These are phyloP conservation scores for Neurospora hispaniola DNA, from an alignment of 495 filamentous ascomycete species.

Conservation along the genomic window DNA sequence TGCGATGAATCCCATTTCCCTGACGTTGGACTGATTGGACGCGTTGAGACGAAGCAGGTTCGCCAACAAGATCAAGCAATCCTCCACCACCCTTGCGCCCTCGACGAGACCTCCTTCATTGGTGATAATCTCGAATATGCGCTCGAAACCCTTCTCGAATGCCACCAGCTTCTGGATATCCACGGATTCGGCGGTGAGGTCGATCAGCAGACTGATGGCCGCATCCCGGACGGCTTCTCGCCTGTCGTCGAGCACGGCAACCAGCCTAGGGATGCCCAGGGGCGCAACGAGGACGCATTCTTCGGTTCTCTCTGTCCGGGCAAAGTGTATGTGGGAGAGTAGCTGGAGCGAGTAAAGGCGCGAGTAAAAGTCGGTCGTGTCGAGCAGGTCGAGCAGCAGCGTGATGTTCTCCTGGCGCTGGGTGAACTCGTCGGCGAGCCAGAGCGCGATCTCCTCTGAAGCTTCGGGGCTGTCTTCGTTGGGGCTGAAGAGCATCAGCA, in stretches of 20 bases:
- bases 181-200: slow-evolving; percentile 38
- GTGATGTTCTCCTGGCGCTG: slow-evolving; percentile 98
- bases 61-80: slow-evolving; percentile 85
- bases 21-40: slow-evolving; percentile 88
- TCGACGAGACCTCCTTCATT: slow-evolving; percentile 71
- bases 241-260: slow-evolving; percentile 70
- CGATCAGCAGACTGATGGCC: slow-evolving; percentile 39
- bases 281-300: slow-evolving; percentile 86
- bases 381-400: slow-evolving; percentile 76
- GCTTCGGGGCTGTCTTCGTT: slow-evolving; percentile 66
- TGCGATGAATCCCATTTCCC: slow-evolving; percentile 77
- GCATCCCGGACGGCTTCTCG: slow-evolving; percentile 86
- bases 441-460: slow-evolving; percentile 90
- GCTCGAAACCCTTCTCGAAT: slow-evolving; percentile 87
- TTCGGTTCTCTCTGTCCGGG: slow-evolving; percentile 86
- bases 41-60: slow-evolving; percentile 83
- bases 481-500: slow-evolving; percentile 77
- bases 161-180: slow-evolving; percentile 89
- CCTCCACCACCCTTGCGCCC: slow-evolving; percentile 85
- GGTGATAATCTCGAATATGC: slow-evolving; percentile 70
- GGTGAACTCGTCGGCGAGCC: slow-evolving; percentile 97
- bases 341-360: slow-evolving; percentile 88
- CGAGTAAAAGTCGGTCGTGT: slow-evolving; percentile 81
- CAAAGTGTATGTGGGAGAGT: slow-evolving; percentile 73
- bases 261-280: slow-evolving; percentile 77